Percentiles rank a stretch among this genome's conserved stretches.
Evolutionary conservation across 1,284 basidiomycete genomes (phyloP).

Genomic region (Singerocomus inundabilis): DNA sequence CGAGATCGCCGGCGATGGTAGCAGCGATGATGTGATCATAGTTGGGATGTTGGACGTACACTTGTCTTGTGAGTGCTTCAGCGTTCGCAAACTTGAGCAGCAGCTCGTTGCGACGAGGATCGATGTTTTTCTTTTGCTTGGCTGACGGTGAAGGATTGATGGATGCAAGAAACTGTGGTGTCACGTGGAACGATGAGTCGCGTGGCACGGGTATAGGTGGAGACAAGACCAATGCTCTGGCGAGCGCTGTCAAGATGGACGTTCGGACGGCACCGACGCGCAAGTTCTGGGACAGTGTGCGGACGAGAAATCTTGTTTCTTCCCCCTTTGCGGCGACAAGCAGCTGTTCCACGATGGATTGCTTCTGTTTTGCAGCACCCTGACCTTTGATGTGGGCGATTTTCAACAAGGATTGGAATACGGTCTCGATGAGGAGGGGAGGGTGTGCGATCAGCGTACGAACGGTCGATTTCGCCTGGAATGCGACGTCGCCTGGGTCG

Average conservation of each 20-base stretch:
- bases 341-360: conserved; percentile 77
- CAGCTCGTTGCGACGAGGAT: conserved; percentile 47
- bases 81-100: conserved; percentile 50
- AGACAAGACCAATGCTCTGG: conserved; percentile 75
- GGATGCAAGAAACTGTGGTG: conserved; percentile 39
- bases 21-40: conserved; percentile 77
- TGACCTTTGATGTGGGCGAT: conserved; percentile 69
- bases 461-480: conserved; percentile 76
- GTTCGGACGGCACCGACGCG: conserved; percentile 86
- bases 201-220: conserved; percentile 36
- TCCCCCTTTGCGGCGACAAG: conserved; percentile 85
- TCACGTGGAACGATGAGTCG: conserved; percentile 38
- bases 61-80: conserved; percentile 66
- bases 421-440: conserved; percentile 60
- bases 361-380: conserved; percentile 76
- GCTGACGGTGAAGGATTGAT: conserved; percentile 38
- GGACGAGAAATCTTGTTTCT: conserved; percentile 81
- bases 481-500: conserved; percentile 84
- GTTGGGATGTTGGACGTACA: conserved; percentile 88
- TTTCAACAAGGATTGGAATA: conserved; percentile 65
- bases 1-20: conserved; percentile 60
- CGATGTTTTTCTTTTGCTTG: conserved; percentile 45
- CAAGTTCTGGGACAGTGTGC: conserved; percentile 80
- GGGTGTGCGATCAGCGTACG: conserved; percentile 75
- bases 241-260: conserved; percentile 80